These are phyloP conservation scores for Sutorius australiensis DNA, from an alignment of 768 basidiomycete species.

Conservation along the genomic window DNA sequence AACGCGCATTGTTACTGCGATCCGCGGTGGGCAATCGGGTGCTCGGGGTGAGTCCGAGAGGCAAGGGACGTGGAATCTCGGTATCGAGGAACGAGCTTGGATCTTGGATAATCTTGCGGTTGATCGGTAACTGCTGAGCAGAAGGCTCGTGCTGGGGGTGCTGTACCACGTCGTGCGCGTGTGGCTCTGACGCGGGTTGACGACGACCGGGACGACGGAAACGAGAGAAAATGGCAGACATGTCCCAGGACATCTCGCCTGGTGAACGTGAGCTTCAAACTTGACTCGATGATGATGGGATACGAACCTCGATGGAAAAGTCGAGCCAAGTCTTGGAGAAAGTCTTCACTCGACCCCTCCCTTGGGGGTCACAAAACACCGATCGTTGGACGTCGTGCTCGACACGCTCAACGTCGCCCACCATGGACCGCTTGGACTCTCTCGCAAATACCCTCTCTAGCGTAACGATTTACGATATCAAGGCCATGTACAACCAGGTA, in stretches of 20 bases:
- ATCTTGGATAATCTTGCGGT: constrained; percentile 29
- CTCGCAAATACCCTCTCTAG: constrained; percentile 74
- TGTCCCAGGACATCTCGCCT: constrained; percentile 22
- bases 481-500: constrained; percentile 92
- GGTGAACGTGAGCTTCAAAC: neutral
- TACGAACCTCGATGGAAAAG: constrained; percentile 6
- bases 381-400: neutral
- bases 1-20: constrained; percentile 2
- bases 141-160: neutral
- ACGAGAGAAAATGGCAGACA: constrained; percentile 33
- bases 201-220: constrained; percentile 28
- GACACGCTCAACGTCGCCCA: constrained; percentile 18
- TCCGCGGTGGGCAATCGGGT: constrained; percentile 18
- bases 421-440: constrained; percentile 78
- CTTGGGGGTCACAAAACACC: constrained; percentile 20
- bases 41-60: constrained; percentile 28
- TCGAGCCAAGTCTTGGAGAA: neutral
- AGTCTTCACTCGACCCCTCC: constrained; percentile 18
- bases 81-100: constrained; percentile 29
- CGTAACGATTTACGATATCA: constrained; percentile 90
- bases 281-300: neutral
- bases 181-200: constrained; percentile 15
- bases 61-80: constrained; percentile 4
- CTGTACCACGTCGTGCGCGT: constrained; percentile 4
- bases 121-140: constrained; percentile 12